Base-by-base conservation (phyloP, 768 basidiomycete species). In the Russula virescens region DNA sequence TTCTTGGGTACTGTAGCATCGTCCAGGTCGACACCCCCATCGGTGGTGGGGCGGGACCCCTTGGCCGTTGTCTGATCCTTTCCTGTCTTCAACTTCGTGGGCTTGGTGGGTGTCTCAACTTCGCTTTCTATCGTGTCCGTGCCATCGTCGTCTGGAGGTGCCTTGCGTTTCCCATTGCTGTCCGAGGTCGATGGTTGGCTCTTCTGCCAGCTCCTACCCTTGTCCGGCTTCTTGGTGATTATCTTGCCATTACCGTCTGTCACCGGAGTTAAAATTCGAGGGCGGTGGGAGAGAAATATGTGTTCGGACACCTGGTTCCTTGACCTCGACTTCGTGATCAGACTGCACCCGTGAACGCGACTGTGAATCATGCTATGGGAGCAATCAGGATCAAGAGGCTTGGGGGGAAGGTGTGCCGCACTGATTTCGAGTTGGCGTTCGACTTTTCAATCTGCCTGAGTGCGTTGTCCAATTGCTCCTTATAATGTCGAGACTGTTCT, bases 91-190 rank as follows among this genome's bases (percentile, higher is more conserved):
- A 25, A 25, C n/a, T n/a, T n/a, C n/a, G n/a, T n/a, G n/a, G n/a
- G n/a, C n/a, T n/a, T n/a, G n/a, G n/a, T n/a, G n/a, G n/a, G n/a
- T n/a, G n/a, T n/a, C n/a, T n/a, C n/a, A n/a, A n/a, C 51, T 26
- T 60, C 21, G 45, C 31, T 60, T 40, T 40, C 59, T 48, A 61
- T 43, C 26, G 62, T 61, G 8, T 50, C 58, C 3, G 61, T 68
- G 53, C 62, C 61, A n/a, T 75, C 71, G 8, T 68, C 65, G 1
- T 66, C 70, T 43, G 25, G 34, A 7, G 60, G 65, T 13, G 69
- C 74, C 60, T 76, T 80, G 51, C 75, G 74, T 65, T 81, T 83
- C 0, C 75, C 76, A 64, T 75, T 77, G 21, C 45, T 54, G 43
- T 49, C 61, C 42, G 52, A 23, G 43, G 45, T 38, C 13, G 54